Evolutionary conservation across 306 rosid species (phyloP).

Genomic region (Fragaria iinumae): DNA sequence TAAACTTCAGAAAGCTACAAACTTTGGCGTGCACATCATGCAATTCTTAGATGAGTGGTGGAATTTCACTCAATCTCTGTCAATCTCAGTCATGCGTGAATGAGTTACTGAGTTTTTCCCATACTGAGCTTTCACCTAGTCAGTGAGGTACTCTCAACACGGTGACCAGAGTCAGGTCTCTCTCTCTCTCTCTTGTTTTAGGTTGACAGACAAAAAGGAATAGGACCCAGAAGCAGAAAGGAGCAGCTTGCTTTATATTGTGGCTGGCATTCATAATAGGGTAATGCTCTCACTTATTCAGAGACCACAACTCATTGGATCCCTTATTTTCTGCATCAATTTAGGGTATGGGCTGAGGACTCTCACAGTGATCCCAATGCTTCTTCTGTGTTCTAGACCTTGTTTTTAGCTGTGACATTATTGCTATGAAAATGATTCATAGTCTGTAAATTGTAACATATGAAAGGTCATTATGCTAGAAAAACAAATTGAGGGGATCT

Average conservation of each 20-base stretch:
- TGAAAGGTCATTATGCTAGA: too few relatives aligned
- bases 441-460: background rate
- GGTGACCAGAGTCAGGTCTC: slow-evolving; percentile 1
- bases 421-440: background rate
- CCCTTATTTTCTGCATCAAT: background rate
- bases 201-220: slow-evolving; percentile 2
- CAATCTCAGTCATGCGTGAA: background rate
- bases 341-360: background rate
- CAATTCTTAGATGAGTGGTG: background rate
- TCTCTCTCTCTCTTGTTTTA: background rate
- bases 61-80: background rate
- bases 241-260: background rate
- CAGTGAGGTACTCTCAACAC: background rate
- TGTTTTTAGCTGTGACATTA: background rate
- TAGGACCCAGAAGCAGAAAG: slow-evolving; percentile 14
- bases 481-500: background rate
- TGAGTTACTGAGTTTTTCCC: background rate
- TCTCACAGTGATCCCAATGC: slow-evolving; percentile 1
- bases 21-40: background rate
- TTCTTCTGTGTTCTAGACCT: background rate
- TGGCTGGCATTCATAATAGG: background rate
- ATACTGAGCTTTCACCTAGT: slow-evolving; percentile 9
- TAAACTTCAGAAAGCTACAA: background rate
- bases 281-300: background rate
- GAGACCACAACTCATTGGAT: background rate